Evolutionary conservation across 176 grass and related monocot species (phyloP), one percentile per base, ranked within the genome.

Genomic region (Dactylis glomerata): DNA sequence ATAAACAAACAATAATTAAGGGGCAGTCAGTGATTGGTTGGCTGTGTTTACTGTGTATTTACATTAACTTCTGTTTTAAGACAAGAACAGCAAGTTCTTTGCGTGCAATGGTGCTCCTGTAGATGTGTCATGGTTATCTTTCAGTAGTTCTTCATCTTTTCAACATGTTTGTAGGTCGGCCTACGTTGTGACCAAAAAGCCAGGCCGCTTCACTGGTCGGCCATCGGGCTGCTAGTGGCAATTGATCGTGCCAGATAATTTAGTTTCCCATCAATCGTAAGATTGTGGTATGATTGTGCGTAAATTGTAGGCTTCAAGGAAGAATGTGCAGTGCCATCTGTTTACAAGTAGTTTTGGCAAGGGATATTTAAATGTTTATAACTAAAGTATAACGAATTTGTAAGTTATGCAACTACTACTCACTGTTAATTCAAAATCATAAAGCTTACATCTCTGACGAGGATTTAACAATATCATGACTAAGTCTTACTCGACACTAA

Each of bases 1-100:
- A 24, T 86, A 57, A 46, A 46, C 38, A 24, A 78, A 59, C 56
- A 59, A 31, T 77, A 67, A 56, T 68, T 14, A 44, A 41, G 47
- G 33, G 73, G 54, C 42, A 33, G 50, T 70, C 49, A 70, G 70
- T 79, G 19, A 85, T 85, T 79, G 72, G 64, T 20, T 82, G 10
- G 68, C 31, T 58, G 2, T 55, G 52, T 3, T 55, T 8, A 55
- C 52, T 0, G 20, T 83, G 19, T 16, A 3, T 46, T 57, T 56
- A 50, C 5, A 31, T 77, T 55, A 16, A 2, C 24, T 68, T 55
- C 41, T 16, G 1, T 30, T 4, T 56, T 34, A 36, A 30, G 15
- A 16, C 16, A 63, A 52, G 19, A 47, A 34, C 5, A 27, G 2
- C 6, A 32, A 36, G 12, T 16, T 37, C 36, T 22, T 68, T 68